Evolutionary conservation across 208 protist species (phyloP).

Genomic region (Crithidia brevicula): DNA sequence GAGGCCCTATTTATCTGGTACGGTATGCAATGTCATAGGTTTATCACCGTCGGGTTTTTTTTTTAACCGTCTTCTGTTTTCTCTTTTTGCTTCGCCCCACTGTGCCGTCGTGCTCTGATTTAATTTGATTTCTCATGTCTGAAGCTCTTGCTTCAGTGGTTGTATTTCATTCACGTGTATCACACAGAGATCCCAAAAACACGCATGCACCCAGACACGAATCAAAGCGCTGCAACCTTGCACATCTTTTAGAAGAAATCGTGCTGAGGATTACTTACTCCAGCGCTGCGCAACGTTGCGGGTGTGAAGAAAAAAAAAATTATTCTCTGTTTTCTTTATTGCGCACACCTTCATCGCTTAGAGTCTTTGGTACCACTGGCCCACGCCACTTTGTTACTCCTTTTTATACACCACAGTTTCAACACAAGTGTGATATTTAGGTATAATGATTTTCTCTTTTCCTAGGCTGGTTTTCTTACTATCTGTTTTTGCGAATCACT

Average conservation of each 20-base stretch:
- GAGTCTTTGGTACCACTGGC: not conserved
- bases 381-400: not conserved
- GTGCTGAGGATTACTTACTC: no score
- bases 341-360: not conserved
- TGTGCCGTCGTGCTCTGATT: not conserved
- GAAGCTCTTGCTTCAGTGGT: no score
- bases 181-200: no score
- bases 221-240: no score
- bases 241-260: no score
- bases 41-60: not conserved
- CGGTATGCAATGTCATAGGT: slow-evolving; percentile 22
- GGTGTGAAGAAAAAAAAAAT: no score
- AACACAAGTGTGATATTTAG: not conserved
- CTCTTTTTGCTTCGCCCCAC: not conserved
- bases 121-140: no score
- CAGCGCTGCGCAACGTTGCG: no score
- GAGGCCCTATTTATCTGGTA: slow-evolving; percentile 33
- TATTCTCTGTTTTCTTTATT: slow-evolving; percentile 7
- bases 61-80: not conserved
- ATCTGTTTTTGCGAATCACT: no score
- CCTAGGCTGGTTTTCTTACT: no score
- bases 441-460: no score
- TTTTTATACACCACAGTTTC: not conserved
- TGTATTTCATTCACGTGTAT: not conserved
- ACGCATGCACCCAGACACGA: no score